These are phyloP conservation scores for Bruguiera parviflora DNA, from an alignment of 345 rosid species.

Conservation along the genomic window DNA sequence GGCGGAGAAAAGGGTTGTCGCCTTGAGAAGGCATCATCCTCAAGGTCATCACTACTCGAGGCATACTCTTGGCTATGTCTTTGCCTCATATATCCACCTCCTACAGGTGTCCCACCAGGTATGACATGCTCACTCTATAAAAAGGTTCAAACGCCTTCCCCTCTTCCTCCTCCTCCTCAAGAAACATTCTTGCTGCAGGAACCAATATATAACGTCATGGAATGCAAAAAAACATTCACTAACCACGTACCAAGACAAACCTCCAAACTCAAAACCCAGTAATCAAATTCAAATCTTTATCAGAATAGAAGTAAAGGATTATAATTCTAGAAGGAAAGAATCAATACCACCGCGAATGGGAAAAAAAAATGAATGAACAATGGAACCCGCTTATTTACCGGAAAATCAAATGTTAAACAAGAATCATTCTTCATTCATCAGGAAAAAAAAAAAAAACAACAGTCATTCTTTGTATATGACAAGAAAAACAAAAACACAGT, in stretches of 20 bases:
- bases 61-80: constrained; percentile 91
- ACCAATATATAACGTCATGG: constrained; percentile 3
- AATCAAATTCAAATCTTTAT: constrained; percentile 16
- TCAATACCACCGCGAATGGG: background rate
- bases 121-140: constrained; percentile 34
- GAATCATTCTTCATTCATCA: too few species aligned
- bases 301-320: constrained; percentile 1
- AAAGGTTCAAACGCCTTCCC: too few species aligned
- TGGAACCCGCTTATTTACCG: too few species aligned
- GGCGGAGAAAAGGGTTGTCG: constrained; percentile 41
- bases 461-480: background rate
- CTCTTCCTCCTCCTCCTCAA: too few species aligned
- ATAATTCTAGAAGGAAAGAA: background rate
- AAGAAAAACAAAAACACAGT: background rate
- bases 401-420: too few species aligned
- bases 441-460: too few species aligned
- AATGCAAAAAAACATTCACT: background rate
- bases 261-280: constrained; percentile 16
- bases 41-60: constrained; percentile 80
- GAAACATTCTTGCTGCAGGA: background rate
- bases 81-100: constrained; percentile 87
- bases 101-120: constrained; percentile 81
- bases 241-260: background rate
- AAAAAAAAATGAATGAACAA: too few species aligned
- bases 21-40: constrained; percentile 88